phyloP scores from a whole-genome alignment of 2,329 filamentous ascomycete genomes.

The Teratosphaeria viscida region DNA sequence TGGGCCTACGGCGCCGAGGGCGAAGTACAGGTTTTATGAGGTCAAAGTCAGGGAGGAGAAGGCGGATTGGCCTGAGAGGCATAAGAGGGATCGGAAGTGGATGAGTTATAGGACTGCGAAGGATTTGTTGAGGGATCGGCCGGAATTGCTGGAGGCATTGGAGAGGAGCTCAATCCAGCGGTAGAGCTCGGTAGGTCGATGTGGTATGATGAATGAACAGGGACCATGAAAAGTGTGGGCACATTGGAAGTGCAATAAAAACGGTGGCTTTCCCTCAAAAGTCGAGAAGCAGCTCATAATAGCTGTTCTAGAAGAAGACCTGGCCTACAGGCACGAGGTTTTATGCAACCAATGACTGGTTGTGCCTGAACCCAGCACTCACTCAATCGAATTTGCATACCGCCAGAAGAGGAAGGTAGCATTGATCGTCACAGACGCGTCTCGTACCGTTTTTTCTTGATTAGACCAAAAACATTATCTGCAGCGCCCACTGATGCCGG shows the following conservation, averaged over 20 bases:
- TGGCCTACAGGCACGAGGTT: neutral
- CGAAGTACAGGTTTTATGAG: constrained; percentile 73
- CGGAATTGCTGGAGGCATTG: constrained; percentile 81
- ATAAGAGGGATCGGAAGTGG: constrained; percentile 87
- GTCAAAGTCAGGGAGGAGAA: constrained; percentile 80
- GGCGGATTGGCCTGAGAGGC: constrained; percentile 80
- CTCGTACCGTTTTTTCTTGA: neutral
- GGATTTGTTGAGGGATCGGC: constrained; percentile 62
- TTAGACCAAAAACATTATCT: neutral
- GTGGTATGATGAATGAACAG: neutral
- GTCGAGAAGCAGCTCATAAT: neutral
- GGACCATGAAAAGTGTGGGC: neutral
- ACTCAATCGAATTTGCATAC: neutral
- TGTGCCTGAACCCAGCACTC: neutral
- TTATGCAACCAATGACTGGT: neutral
- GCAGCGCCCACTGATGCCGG: neutral
- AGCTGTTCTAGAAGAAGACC: neutral
- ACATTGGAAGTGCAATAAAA: neutral
- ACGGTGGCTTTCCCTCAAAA: neutral
- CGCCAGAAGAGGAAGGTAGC: neutral
- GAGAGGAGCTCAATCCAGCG: constrained; percentile 50
- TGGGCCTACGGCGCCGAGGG: constrained; percentile 53
- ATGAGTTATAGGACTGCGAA: constrained; percentile 76
- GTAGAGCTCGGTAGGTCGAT: neutral
- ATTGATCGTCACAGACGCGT: neutral